phyloP scores from a whole-genome alignment of 1,284 basidiomycete genomes.

The Trametes sp. region DNA sequence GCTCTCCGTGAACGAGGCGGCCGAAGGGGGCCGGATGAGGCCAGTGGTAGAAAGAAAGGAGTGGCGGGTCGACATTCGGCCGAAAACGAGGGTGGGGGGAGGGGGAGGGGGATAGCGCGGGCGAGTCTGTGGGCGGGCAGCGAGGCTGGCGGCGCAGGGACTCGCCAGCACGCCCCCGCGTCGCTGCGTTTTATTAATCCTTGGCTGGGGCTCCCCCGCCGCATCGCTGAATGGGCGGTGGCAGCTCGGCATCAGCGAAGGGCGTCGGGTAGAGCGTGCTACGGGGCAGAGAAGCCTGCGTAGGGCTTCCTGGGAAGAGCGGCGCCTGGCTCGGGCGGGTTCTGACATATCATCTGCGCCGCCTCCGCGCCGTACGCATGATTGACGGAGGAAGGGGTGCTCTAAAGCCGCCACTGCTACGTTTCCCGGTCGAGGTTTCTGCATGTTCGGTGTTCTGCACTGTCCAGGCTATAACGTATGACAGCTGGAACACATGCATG shows the following conservation, averaged over 20 bases:
- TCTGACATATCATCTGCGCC: not conserved
- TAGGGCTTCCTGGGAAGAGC: too few relatives aligned
- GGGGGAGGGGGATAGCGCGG: slow-evolving; percentile 11
- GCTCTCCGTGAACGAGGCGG: slow-evolving; percentile 26
- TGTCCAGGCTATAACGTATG: not conserved
- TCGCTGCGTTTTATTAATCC: not conserved
- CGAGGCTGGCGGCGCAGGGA: slow-evolving; percentile 7
- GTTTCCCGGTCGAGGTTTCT: not conserved
- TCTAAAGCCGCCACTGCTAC: not conserved
- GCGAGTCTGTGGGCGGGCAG: not conserved
- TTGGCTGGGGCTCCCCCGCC: not conserved
- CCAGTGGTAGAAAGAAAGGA: slow-evolving; percentile 34
- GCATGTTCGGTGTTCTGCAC: not conserved
- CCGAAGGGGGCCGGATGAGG: slow-evolving; percentile 36
- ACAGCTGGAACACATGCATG: not conserved
- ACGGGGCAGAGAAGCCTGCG: not conserved
- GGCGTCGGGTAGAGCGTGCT: not conserved
- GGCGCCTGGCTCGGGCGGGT: not conserved
- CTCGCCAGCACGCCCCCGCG: not conserved
- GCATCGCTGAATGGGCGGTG: slow-evolving; percentile 2
- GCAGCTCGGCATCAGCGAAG: slow-evolving; percentile 7
- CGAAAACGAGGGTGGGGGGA: not conserved
- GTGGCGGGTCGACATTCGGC: not conserved
- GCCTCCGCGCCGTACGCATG: not conserved
- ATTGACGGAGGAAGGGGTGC: not conserved